These are phyloP conservation scores for Fistulinella staudtii DNA, from an alignment of 1,284 basidiomycete genomes.

Conservation along the genomic window DNA sequence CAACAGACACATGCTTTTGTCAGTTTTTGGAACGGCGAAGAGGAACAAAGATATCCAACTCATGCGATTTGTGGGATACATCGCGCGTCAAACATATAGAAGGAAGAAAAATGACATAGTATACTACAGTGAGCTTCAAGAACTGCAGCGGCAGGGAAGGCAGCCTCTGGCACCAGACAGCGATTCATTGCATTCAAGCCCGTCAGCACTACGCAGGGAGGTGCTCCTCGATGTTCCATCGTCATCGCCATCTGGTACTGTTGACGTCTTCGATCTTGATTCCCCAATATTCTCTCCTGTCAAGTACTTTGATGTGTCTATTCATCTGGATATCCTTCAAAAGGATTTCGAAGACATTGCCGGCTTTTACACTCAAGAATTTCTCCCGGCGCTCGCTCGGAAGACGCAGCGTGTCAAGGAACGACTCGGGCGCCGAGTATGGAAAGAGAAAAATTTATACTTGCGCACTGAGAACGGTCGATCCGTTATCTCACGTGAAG, in stretches of 20 bases:
- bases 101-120: conserved; percentile 45
- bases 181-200: conserved; percentile 16
- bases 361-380: conserved; percentile 37
- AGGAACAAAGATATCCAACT: conserved; percentile 51
- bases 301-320: conserved; percentile 49
- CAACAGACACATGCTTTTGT: conserved; percentile 50
- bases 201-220: background rate
- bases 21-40: conserved; percentile 55
- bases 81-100: conserved; percentile 40
- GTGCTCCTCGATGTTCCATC: too few species aligned
- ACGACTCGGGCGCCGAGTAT: conserved; percentile 65
- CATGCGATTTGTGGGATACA: conserved; percentile 53
- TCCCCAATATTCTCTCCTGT: conserved; percentile 7
- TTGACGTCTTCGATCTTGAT: conserved; percentile 31
- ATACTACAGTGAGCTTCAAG: conserved; percentile 38
- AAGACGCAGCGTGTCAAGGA: conserved; percentile 60
- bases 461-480: conserved; percentile 36
- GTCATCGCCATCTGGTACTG: too few species aligned
- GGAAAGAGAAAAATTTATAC: conserved; percentile 55
- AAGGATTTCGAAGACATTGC: conserved; percentile 51
- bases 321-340: conserved; percentile 53
- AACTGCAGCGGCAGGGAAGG: conserved; percentile 18
- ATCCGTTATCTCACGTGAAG: conserved; percentile 28
- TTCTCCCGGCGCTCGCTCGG: conserved; percentile 46
- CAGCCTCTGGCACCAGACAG: conserved; percentile 24